These are phyloP conservation scores for Manihot esculenta DNA, from an alignment of 441 rosid genomes.

Conservation along the genomic window DNA sequence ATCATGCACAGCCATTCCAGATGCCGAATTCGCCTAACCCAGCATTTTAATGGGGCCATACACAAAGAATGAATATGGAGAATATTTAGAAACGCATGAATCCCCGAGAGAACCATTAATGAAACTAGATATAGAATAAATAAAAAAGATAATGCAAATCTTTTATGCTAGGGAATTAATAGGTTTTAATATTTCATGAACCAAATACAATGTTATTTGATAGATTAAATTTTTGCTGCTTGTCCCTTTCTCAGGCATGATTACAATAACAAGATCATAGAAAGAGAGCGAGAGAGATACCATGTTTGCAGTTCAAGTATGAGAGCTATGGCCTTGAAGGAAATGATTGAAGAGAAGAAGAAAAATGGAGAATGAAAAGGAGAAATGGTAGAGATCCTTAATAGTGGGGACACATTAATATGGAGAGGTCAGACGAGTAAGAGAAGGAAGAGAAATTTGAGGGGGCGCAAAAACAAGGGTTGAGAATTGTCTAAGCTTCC, in stretches of 20 bases:
- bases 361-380: conserved; percentile 18
- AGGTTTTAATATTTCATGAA: too few relatives aligned
- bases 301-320: conserved; percentile 43
- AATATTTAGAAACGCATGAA: background rate
- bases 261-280: background rate
- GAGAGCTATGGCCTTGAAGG: conserved; percentile 33
- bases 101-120: background rate
- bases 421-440: conserved; percentile 30
- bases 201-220: background rate
- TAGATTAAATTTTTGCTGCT: background rate
- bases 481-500: conserved; percentile 24
- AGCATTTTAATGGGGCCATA: background rate
- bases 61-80: background rate
- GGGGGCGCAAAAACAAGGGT: conserved; percentile 44
- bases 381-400: conserved; percentile 47
- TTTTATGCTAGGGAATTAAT: too few relatives aligned
- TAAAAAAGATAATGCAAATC: background rate
- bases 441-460: conserved; percentile 40
- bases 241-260: background rate
- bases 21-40: conserved; percentile 60
- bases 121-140: background rate
- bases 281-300: conserved; percentile 33
- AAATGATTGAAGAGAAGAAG: conserved; percentile 26
- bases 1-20: conserved; percentile 71
- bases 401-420: conserved; percentile 28